phyloP scores from a whole-genome alignment of 352 stramenopile genomes.

The Aphanomyces stellatus region DNA sequence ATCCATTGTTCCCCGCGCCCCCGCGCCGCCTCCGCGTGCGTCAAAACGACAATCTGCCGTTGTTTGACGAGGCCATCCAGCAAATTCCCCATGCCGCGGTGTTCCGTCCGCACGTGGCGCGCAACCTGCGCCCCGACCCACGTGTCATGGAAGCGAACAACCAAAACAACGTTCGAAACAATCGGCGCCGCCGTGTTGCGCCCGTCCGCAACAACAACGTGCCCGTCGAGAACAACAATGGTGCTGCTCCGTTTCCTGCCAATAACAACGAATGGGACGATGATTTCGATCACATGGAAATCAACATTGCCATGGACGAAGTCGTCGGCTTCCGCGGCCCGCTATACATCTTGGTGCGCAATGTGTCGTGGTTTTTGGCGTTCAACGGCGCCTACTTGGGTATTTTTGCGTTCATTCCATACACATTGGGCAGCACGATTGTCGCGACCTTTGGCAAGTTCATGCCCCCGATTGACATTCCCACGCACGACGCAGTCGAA shows the following conservation, averaged over 20 bases:
- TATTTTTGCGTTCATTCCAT: conserved; percentile 95
- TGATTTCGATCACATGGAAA: conserved; percentile 88
- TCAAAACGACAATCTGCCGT: conserved; percentile 12
- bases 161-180: neutral
- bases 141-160: conserved; percentile 11
- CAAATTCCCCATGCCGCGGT: conserved; percentile 16
- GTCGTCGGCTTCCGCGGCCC: conserved; percentile 94
- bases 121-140: conserved; percentile 16
- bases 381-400: conserved; percentile 97
- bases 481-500: conserved; percentile 22
- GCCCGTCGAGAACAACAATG: conserved; percentile 15
- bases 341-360: conserved; percentile 89
- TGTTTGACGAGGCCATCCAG: conserved; percentile 17
- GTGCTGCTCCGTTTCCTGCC: conserved; percentile 33
- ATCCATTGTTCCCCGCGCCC: neutral
- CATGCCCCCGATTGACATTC: conserved; percentile 29
- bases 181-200: neutral
- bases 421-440: conserved; percentile 88
- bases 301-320: conserved; percentile 95
- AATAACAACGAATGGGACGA: conserved; percentile 71
- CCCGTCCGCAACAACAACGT: neutral
- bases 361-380: conserved; percentile 94
- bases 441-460: conserved; percentile 63
- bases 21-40: conserved; percentile 7
- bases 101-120: conserved; percentile 15